Conservation (phyloP, 163 green algal genomes). For the Scenedesmus sp. region DNA sequence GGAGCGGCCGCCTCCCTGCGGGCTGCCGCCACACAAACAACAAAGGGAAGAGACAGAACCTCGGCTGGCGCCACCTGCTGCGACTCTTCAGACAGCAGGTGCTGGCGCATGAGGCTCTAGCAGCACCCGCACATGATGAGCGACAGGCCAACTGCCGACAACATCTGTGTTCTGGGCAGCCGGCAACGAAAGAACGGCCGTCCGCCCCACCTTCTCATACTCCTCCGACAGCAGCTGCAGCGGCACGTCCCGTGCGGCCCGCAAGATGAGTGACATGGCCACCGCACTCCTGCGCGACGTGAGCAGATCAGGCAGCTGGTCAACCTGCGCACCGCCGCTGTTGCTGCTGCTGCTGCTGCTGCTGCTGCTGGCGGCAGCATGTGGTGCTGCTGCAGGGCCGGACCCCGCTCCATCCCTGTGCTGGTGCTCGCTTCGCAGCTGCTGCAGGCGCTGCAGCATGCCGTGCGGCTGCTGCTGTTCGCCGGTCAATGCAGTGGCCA, state of each 20-base stretch:
- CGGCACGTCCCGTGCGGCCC: slow-evolving; percentile 1
- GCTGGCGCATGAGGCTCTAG: no score
- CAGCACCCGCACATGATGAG: no score
- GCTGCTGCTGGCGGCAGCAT: neutral
- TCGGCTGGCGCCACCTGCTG: no score
- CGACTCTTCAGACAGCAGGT: no score
- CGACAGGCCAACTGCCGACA: no score
- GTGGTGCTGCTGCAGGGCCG: neutral
- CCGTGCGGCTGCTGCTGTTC: neutral
- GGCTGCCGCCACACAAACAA: no score
- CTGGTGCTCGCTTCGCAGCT: neutral
- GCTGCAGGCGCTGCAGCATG: neutral
- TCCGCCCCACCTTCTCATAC: no score
- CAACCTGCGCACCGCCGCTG: neutral
- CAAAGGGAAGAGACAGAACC: no score
- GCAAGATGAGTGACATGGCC: slow-evolving; percentile 62
- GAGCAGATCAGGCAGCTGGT: slow-evolving; percentile 18
- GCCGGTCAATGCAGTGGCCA: neutral
- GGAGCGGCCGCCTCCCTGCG: no score
- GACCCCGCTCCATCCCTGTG: neutral
- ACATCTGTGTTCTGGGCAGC: no score
- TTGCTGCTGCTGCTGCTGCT: slow-evolving; percentile 22
- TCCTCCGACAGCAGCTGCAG: neutral
- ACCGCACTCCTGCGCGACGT: neutral
- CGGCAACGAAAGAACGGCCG: no score